phyloP scores from a whole-genome alignment of 2,329 filamentous ascomycete genomes.

The Didymellaceae sp. region DNA sequence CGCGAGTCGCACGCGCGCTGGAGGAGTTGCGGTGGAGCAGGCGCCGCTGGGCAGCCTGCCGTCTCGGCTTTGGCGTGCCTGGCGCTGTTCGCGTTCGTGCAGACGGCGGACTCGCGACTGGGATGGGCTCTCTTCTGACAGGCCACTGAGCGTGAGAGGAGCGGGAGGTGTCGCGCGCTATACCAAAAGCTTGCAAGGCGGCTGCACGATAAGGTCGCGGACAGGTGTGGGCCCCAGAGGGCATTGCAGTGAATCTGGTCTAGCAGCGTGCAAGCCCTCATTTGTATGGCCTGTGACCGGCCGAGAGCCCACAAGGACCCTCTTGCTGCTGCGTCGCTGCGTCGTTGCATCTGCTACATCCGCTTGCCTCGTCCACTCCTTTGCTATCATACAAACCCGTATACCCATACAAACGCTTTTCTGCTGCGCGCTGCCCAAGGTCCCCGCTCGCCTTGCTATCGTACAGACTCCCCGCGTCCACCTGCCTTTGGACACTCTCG shows the following conservation, averaged over 20 bases:
- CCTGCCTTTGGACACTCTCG: slow-evolving; percentile 18
- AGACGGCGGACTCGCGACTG: slow-evolving; percentile 15
- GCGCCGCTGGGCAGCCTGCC: not conserved
- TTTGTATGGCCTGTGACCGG: slow-evolving; percentile 20
- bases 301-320: slow-evolving; percentile 20
- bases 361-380: not conserved
- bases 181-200: slow-evolving; percentile 13
- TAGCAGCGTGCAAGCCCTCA: slow-evolving; percentile 19
- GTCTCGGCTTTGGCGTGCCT: slow-evolving; percentile 12
- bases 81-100: slow-evolving; percentile 20
- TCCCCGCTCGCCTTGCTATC: too few relatives aligned
- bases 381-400: not conserved
- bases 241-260: slow-evolving; percentile 27
- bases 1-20: slow-evolving; percentile 1
- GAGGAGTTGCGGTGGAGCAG: not conserved
- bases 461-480: slow-evolving; percentile 10
- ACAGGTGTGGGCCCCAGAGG: slow-evolving; percentile 24
- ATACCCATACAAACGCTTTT: not conserved
- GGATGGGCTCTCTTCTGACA: slow-evolving; percentile 7
- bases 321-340: slow-evolving; percentile 13
- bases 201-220: slow-evolving; percentile 33
- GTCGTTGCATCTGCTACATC: not conserved
- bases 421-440: not conserved
- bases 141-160: slow-evolving; percentile 19
- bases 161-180: slow-evolving; percentile 29